Percentiles rank a stretch among this genome's conserved stretches.
phyloP scores from a whole-genome alignment of 345 rosid genomes.

The Hibiscus tridactylites region DNA sequence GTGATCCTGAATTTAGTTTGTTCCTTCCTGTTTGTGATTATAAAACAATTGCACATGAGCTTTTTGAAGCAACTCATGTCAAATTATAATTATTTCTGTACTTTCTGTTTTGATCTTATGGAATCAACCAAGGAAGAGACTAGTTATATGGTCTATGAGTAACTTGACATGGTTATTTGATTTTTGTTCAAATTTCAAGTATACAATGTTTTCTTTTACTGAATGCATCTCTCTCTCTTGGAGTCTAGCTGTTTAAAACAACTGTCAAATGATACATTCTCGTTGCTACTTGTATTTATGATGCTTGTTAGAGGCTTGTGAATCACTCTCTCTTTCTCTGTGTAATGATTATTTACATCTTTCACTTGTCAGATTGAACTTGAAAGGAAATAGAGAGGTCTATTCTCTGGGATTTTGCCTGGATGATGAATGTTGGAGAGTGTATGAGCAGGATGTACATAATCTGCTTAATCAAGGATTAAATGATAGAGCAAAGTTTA shows the following conservation, averaged over 20 bases:
- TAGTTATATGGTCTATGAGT: not conserved
- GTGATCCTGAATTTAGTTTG: not conserved
- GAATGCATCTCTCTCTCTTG: not conserved
- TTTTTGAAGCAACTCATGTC: not conserved
- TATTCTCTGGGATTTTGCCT: slow-evolving; percentile 58
- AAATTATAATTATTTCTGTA: not conserved
- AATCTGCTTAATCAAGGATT: slow-evolving; percentile 63
- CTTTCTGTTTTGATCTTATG: not conserved
- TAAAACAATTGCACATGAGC: not conserved
- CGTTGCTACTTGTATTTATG: not conserved
- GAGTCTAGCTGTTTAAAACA: not conserved
- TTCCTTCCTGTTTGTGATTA: not conserved
- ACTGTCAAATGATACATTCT: not conserved
- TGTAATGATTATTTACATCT: slow-evolving; percentile 12
- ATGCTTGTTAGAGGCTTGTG: not conserved
- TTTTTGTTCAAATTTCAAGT: not conserved
- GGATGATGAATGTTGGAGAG: slow-evolving; percentile 91
- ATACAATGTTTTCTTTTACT: not conserved
- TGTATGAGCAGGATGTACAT: slow-evolving; percentile 66
- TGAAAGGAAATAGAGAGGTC: slow-evolving; percentile 43
- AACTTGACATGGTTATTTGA: not conserved
- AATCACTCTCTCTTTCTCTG: not conserved
- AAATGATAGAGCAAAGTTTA: slow-evolving; percentile 60
- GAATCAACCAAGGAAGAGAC: not conserved
- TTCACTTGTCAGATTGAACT: slow-evolving; percentile 48